phyloP scores from a whole-genome alignment of 495 filamentous ascomycete genomes.

The Penicillium crystallinum region DNA sequence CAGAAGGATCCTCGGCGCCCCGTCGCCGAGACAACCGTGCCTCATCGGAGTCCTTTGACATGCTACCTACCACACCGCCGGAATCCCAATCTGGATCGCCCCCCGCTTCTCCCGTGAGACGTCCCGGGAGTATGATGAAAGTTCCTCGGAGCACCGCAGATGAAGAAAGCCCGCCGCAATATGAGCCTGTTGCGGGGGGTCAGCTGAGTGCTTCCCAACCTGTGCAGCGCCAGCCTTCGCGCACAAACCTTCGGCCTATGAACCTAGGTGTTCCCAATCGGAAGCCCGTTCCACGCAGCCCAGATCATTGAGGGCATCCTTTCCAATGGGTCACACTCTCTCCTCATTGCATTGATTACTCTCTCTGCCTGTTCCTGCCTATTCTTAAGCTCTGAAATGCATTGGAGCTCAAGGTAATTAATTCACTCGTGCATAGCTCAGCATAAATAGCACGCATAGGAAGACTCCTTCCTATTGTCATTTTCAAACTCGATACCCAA shows the following conservation, averaged over 20 bases:
- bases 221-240: constrained; percentile 17
- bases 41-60: constrained; percentile 45
- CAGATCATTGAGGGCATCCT: not conserved
- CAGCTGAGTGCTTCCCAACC: constrained; percentile 10
- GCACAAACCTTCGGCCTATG: constrained; percentile 26
- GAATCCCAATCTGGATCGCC: constrained; percentile 38
- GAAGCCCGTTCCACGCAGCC: constrained; percentile 38
- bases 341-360: not conserved
- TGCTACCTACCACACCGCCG: constrained; percentile 41
- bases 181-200: constrained; percentile 28
- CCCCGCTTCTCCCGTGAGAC: constrained; percentile 29
- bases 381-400: not conserved
- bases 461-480: not conserved
- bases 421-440: not conserved
- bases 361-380: too few species aligned
- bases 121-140: constrained; percentile 38
- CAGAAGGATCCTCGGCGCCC: constrained; percentile 16
- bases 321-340: not conserved
- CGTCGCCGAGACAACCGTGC: constrained; percentile 25
- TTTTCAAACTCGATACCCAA: constrained; percentile 2
- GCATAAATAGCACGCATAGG: not conserved
- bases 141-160: constrained; percentile 23
- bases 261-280: constrained; percentile 38
- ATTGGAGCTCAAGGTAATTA: not conserved
- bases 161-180: constrained; percentile 39